A percentile compares a stretch with the other conserved stretches of the same genome.
Evolutionary conservation across 2,329 filamentous ascomycete genomes (phyloP).

Genomic region (Pseudopithomyces chartarum): DNA sequence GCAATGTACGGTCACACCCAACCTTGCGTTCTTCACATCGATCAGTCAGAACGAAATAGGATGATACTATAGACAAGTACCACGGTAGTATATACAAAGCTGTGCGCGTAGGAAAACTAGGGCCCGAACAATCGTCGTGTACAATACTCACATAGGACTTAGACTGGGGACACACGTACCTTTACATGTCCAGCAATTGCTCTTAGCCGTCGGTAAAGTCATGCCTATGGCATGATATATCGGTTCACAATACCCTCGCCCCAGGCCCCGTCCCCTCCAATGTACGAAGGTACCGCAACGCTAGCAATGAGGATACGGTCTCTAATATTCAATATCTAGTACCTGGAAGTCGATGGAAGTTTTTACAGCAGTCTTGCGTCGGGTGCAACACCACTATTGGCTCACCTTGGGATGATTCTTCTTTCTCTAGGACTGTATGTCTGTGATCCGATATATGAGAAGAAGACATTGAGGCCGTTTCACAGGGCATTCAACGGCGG

Average conservation of each 20-base stretch:
- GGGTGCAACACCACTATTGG: not conserved
- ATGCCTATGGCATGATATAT: slow-evolving; percentile 1
- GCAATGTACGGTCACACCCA: slow-evolving; percentile 53
- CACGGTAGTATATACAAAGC: not conserved
- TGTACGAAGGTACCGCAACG: not conserved
- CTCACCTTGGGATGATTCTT: not conserved
- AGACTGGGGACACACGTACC: slow-evolving; percentile 36
- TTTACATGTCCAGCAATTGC: slow-evolving; percentile 52
- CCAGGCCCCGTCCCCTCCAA: not conserved
- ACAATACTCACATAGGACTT: not conserved
- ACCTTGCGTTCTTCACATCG: slow-evolving; percentile 51
- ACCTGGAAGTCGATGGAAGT: not conserved
- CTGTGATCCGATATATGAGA: not conserved
- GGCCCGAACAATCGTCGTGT: not conserved
- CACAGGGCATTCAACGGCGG: not conserved
- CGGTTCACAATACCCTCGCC: not conserved
- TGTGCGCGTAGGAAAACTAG: not conserved
- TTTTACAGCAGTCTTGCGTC: not conserved
- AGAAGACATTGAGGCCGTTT: not conserved
- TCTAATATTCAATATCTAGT: no score
- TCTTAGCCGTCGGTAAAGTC: slow-evolving; percentile 15
- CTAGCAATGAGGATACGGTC: no score
- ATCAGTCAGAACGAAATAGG: not conserved
- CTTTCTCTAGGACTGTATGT: not conserved
- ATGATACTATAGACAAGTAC: not conserved